These are phyloP conservation scores for Hyphodiscus hymeniophilus DNA, from an alignment of 495 filamentous ascomycete genomes.

Conservation along the genomic window DNA sequence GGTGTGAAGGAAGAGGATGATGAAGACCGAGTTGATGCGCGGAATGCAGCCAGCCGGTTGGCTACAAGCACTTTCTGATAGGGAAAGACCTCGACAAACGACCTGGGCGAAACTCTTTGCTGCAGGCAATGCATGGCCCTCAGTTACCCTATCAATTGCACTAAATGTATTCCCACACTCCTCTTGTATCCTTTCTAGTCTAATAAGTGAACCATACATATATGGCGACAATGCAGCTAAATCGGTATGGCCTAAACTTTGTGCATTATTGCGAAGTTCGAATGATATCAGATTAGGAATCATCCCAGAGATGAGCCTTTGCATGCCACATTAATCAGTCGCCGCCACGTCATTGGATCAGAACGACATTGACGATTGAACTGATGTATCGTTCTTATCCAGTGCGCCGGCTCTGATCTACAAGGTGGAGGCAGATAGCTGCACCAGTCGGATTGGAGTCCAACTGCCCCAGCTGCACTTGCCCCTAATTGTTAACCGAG, in stretches of 20 bases:
- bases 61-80: conserved; percentile 83
- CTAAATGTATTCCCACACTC: conserved; percentile 5
- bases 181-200: conserved; percentile 3
- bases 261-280: neutral
- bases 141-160: neutral
- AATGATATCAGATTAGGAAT: conserved; percentile 6
- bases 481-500: neutral
- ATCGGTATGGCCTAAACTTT: neutral
- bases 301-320: neutral
- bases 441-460: conserved; percentile 1
- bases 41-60: conserved; percentile 88
- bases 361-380: neutral
- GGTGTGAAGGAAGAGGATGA: conserved; percentile 79
- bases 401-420: conserved; percentile 1
- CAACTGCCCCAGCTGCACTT: neutral
- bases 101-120: neutral
- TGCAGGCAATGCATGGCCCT: too few species aligned
- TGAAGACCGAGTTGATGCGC: conserved; percentile 87
- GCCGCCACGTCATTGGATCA: conserved; percentile 5
- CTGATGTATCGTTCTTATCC: conserved; percentile 12
- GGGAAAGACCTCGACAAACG: neutral
- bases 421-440: neutral
- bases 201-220: neutral
- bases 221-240: neutral
- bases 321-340: neutral